Conservation (phyloP, 1,139 yeast genomes). For the Sugiyamaella neomexicana region DNA sequence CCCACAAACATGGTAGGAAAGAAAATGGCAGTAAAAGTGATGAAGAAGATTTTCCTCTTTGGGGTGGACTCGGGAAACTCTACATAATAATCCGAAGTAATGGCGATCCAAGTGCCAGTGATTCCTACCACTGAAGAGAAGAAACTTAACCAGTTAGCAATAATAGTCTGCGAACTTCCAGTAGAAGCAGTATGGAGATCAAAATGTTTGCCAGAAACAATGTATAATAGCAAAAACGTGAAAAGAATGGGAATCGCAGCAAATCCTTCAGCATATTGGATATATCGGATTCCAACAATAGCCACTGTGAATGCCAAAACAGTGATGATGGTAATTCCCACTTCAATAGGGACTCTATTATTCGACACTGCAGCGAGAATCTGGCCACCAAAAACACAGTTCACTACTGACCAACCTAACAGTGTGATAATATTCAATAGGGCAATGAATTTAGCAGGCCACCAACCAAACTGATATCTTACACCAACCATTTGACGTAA, state of each 20-base stretch:
- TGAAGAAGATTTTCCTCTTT: conserved; percentile 52
- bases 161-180: conserved; percentile 46
- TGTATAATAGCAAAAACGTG: conserved; percentile 67
- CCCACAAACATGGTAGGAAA: conserved; percentile 81
- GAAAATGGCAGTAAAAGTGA: conserved; percentile 69
- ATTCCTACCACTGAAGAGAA: conserved; percentile 75
- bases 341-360: conserved; percentile 63
- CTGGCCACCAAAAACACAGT: conserved; percentile 84
- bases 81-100: conserved; percentile 82
- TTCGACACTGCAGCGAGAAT: conserved; percentile 64
- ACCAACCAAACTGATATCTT: conserved; percentile 77
- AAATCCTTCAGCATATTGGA: conserved; percentile 65
- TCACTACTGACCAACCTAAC: conserved; percentile 85
- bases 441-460: conserved; percentile 73
- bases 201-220: conserved; percentile 61
- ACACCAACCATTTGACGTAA: conserved; percentile 85
- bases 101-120: conserved; percentile 89
- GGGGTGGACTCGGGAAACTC: conserved; percentile 76
- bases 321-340: conserved; percentile 72
- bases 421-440: conserved; percentile 69
- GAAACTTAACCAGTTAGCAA: conserved; percentile 72
- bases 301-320: conserved; percentile 64
- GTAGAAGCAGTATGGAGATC: conserved; percentile 44
- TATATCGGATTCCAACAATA: conserved; percentile 71
- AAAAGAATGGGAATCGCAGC: conserved; percentile 70